Evolutionary conservation across 495 filamentous ascomycete species (phyloP).

Genomic region (Aspergillus diversus): DNA sequence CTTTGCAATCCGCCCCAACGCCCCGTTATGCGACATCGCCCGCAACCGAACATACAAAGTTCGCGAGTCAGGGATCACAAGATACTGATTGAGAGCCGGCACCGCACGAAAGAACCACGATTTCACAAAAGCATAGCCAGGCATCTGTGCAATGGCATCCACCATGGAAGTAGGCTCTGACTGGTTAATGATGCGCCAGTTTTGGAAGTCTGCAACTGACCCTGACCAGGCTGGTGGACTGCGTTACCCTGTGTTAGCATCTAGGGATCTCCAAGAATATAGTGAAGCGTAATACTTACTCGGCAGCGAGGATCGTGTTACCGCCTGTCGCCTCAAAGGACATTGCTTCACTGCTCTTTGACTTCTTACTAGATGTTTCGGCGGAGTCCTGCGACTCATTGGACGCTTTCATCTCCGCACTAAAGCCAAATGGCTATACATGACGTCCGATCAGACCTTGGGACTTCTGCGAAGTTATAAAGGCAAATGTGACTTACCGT

Average conservation of each 20-base stretch:
- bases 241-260: too few relatives aligned
- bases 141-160: background rate
- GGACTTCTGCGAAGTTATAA: too few relatives aligned
- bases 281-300: background rate
- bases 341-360: background rate
- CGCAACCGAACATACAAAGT: background rate
- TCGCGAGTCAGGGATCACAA: background rate
- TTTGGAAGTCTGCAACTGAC: background rate
- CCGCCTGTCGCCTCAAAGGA: background rate
- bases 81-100: background rate
- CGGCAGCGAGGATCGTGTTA: background rate
- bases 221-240: background rate
- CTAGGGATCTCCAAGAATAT: too few relatives aligned
- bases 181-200: background rate
- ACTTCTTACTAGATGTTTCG: background rate
- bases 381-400: background rate
- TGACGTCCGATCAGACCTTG: background rate
- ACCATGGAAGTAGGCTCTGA: background rate
- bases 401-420: background rate
- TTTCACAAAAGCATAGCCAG: background rate
- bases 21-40: background rate
- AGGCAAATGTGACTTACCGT: background rate
- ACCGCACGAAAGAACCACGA: background rate
- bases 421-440: background rate
- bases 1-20: background rate